These are phyloP conservation scores for Taphrina populina DNA, from an alignment of 1,139 yeast species.

Conservation along the genomic window DNA sequence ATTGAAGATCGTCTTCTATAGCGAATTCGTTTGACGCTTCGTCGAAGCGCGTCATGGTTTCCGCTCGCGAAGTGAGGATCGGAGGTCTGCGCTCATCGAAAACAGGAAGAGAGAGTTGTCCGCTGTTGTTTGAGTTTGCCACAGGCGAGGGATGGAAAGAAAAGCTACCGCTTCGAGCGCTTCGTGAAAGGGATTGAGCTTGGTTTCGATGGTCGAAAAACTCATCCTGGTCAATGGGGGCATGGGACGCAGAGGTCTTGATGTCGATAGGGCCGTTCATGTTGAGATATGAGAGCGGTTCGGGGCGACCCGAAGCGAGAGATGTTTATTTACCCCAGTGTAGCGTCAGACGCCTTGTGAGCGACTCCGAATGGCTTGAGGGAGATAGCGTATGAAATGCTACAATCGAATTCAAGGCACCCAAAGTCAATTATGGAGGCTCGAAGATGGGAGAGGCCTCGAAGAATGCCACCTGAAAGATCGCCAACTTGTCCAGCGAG, in stretches of 20 bases:
- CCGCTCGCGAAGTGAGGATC: too few relatives aligned
- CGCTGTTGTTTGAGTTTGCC: too few relatives aligned
- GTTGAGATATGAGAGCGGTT: neutral
- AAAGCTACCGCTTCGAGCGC: slow-evolving; percentile 18
- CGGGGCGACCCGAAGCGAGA: neutral
- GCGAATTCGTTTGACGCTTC: slow-evolving; percentile 20
- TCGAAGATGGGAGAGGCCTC: slow-evolving; percentile 19
- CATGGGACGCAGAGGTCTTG: neutral
- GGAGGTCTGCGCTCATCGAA: too few relatives aligned
- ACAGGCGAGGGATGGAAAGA: slow-evolving; percentile 8
- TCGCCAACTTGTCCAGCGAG: slow-evolving; percentile 18
- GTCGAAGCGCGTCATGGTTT: slow-evolving; percentile 27
- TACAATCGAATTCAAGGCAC: neutral
- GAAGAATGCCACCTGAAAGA: neutral
- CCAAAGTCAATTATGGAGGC: slow-evolving; percentile 33
- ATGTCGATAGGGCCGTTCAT: slow-evolving; percentile 14
- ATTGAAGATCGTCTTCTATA: slow-evolving; percentile 22
- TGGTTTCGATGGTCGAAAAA: slow-evolving; percentile 44
- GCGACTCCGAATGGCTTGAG: slow-evolving; percentile 11
- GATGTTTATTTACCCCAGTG: slow-evolving; percentile 32
- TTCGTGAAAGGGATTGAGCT: slow-evolving; percentile 43
- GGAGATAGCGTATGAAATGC: neutral
- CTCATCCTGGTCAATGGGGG: slow-evolving; percentile 30
- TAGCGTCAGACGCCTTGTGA: slow-evolving; percentile 31
- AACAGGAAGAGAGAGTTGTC: too few relatives aligned